Percentiles rank a stretch among this genome's conserved stretches.
Evolutionary conservation across 139 green algal genomes (phyloP).

Genomic region (Coelastrella sp.): DNA sequence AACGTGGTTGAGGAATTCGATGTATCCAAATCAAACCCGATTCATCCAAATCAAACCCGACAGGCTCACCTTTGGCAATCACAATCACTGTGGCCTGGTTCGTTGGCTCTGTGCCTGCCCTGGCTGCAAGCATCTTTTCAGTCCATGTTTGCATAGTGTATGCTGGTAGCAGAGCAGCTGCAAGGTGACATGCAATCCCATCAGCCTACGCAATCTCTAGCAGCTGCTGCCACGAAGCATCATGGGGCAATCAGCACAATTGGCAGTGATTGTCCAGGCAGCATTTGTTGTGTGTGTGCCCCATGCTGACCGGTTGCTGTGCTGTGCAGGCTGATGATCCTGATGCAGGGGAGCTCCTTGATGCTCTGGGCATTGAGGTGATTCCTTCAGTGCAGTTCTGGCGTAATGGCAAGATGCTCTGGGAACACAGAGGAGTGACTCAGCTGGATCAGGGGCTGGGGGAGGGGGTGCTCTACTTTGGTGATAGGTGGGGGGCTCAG

Average conservation of each 20-base stretch:
- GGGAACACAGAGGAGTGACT: slow-evolving; percentile 79
- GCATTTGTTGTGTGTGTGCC: background rate
- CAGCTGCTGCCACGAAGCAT: background rate
- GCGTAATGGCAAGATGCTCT: slow-evolving; percentile 71
- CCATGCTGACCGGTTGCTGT: background rate
- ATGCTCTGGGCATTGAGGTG: slow-evolving; percentile 75
- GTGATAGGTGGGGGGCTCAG: slow-evolving; percentile 12
- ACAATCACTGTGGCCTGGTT: too few relatives aligned
- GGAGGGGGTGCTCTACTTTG: slow-evolving; percentile 64
- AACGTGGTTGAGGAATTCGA: too few relatives aligned
- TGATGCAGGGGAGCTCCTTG: slow-evolving; percentile 64
- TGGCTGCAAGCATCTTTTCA: too few relatives aligned
- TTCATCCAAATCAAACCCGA: too few relatives aligned
- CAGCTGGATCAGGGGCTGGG: slow-evolving; percentile 73
- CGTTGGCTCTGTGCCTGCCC: too few relatives aligned
- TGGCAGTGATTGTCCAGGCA: background rate
- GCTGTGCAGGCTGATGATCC: slow-evolving; percentile 63
- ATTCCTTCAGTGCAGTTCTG: slow-evolving; percentile 89
- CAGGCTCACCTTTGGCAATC: too few relatives aligned
- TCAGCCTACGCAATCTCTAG: too few relatives aligned
- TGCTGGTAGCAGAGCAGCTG: too few relatives aligned
- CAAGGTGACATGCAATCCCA: too few relatives aligned
- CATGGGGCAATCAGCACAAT: background rate
- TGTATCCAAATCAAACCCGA: too few relatives aligned
- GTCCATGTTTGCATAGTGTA: too few relatives aligned